Conservation (phyloP, 352 stramenopile genomes). For the Phytophthora brassicae region DNA sequence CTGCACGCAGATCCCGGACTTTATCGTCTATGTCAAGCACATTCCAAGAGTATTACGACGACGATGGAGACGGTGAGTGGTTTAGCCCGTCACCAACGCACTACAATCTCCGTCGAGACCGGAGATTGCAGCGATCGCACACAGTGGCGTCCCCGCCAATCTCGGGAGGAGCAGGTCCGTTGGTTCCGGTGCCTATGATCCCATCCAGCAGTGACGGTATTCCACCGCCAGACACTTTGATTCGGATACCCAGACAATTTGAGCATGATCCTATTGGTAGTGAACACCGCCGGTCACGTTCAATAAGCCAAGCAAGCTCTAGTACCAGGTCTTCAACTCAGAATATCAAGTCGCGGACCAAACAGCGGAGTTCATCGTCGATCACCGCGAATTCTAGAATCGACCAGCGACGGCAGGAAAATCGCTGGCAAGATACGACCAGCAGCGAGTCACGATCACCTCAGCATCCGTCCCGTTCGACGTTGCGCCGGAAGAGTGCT, state of each 20-base stretch:
- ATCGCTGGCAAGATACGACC: slow-evolving; percentile 21
- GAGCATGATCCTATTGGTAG: slow-evolving; percentile 25
- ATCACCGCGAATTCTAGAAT: slow-evolving; percentile 9
- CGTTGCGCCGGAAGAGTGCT: background rate
- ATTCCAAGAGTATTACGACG: slow-evolving; percentile 7
- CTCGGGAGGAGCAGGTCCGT: slow-evolving; percentile 18
- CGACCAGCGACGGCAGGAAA: slow-evolving; percentile 9
- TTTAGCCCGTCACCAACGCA: slow-evolving; percentile 24
- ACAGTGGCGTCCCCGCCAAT: slow-evolving; percentile 15
- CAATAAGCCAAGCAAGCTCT: slow-evolving; percentile 22
- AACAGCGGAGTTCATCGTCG: slow-evolving; percentile 20
- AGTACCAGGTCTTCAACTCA: slow-evolving; percentile 18
- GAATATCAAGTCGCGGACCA: slow-evolving; percentile 11
- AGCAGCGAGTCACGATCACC: slow-evolving; percentile 31
- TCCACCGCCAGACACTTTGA: slow-evolving; percentile 9
- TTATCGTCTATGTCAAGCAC: slow-evolving; percentile 22
- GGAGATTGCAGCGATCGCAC: slow-evolving; percentile 16
- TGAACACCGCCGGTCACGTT: slow-evolving; percentile 11
- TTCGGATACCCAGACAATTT: slow-evolving; percentile 5
- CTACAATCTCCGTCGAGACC: slow-evolving; percentile 4
- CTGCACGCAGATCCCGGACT: slow-evolving; percentile 11
- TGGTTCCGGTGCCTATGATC: slow-evolving; percentile 23
- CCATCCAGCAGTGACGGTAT: slow-evolving; percentile 27
- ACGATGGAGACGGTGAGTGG: slow-evolving; percentile 21
- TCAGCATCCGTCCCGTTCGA: slow-evolving; percentile 11